Evolutionary conservation across 257 asterid genomes (phyloP).

Genomic region (Dorcoceras hygrometricum): DNA sequence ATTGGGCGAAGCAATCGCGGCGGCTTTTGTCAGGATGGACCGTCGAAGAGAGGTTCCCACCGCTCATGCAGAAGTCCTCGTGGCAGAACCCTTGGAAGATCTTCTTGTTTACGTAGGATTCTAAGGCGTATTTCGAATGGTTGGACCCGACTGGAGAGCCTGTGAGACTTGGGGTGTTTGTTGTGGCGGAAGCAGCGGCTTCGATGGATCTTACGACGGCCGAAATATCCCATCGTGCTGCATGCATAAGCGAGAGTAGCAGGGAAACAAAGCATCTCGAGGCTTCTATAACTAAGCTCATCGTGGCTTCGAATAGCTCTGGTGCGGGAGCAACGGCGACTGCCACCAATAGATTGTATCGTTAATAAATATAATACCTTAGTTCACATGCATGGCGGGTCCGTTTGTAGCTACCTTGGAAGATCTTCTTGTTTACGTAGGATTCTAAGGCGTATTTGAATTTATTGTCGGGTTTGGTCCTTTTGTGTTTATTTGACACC

Average conservation of each 20-base stretch:
- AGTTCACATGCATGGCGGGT: no score
- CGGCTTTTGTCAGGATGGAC: constrained; percentile 90
- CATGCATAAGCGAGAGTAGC: constrained; percentile 90
- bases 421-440: constrained; percentile 74
- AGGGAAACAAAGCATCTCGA: constrained; percentile 73
- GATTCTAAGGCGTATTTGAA: constrained; percentile 84
- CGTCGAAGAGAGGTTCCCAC: constrained; percentile 65
- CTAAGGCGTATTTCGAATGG: constrained; percentile 84
- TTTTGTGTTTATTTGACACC: no score
- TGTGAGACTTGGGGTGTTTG: constrained; percentile 28
- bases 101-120: constrained; percentile 77
- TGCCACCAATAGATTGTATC: constrained; percentile 21
- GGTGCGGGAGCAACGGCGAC: constrained; percentile 65
- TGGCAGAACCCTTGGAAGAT: constrained; percentile 94
- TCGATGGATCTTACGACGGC: constrained; percentile 96
- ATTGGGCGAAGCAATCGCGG: constrained; percentile 82
- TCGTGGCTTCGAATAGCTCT: constrained; percentile 67
- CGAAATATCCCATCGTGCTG: constrained; percentile 87
- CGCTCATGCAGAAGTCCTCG: constrained; percentile 93
- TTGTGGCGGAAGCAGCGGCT: constrained; percentile 58
- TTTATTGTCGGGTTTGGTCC: no score
- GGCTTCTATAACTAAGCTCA: constrained; percentile 64
- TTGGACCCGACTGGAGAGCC: constrained; percentile 67
- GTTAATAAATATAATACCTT: no score
- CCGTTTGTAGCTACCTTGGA: no score